A percentile compares a stretch with the other conserved stretches of the same genome.
These are phyloP conservation scores for Alternaria hordeiaustralica DNA, from an alignment of 2,329 filamentous ascomycete genomes.

Conservation along the genomic window DNA sequence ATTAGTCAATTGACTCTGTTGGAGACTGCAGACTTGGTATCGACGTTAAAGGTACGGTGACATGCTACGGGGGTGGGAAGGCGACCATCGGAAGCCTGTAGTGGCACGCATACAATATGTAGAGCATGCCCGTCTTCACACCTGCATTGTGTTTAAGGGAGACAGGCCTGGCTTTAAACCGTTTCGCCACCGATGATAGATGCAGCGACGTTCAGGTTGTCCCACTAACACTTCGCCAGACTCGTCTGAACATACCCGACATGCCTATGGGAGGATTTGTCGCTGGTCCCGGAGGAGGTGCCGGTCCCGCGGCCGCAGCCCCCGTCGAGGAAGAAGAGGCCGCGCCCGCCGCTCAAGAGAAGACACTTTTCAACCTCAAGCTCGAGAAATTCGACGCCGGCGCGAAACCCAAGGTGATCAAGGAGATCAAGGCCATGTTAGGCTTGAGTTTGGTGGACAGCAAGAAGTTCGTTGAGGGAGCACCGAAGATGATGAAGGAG, in stretches of 20 bases:
- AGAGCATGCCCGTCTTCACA: background rate
- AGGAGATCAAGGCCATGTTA: conserved; percentile 97
- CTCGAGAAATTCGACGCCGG: conserved; percentile 85
- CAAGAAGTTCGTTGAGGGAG: conserved; percentile 99
- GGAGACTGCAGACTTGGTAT: conserved; percentile 95
- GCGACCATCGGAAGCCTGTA: background rate
- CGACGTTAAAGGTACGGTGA: conserved; percentile 82
- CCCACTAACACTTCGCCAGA: conserved; percentile 58
- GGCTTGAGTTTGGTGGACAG: conserved; percentile 96
- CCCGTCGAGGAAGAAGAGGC: conserved; percentile 81
- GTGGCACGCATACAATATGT: background rate
- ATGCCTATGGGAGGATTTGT: conserved; percentile 93
- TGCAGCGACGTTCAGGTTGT: background rate
- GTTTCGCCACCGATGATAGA: background rate
- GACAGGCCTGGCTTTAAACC: background rate
- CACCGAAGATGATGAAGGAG: conserved; percentile 99
- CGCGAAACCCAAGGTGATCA: conserved; percentile 98
- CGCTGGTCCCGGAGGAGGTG: conserved; percentile 61
- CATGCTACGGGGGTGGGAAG: background rate
- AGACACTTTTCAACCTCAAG: conserved; percentile 97
- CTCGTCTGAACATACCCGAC: conserved; percentile 95
- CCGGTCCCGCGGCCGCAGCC: conserved; percentile 66
- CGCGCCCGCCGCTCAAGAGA: conserved; percentile 84
- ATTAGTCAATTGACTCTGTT: conserved; percentile 97
- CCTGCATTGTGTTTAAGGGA: background rate